phyloP scores from a whole-genome alignment of 2,329 filamentous ascomycete genomes.

The Fusarium marasasianum region DNA sequence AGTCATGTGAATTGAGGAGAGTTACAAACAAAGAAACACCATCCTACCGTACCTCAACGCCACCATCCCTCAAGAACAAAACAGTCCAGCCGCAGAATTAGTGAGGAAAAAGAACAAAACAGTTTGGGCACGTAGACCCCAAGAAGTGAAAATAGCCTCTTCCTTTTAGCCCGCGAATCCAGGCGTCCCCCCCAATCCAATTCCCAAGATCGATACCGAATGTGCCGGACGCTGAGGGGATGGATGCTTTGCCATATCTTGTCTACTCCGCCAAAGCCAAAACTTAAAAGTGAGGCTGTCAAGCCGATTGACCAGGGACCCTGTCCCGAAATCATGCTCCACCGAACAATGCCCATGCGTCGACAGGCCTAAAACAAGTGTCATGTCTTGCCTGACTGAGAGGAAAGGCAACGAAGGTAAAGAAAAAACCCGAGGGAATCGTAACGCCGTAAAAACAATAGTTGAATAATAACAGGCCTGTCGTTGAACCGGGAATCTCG shows the following conservation, averaged over 20 bases:
- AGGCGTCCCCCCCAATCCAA: constrained; percentile 22
- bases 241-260: constrained; percentile 40
- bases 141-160: constrained; percentile 10
- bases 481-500: constrained; percentile 37
- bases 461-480: constrained; percentile 19
- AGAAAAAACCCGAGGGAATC: constrained; percentile 20
- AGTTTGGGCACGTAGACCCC: constrained; percentile 13
- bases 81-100: constrained; percentile 11
- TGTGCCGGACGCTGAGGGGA: constrained; percentile 28
- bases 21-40: constrained; percentile 25
- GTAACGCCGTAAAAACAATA: constrained; percentile 29
- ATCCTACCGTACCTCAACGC: constrained; percentile 32
- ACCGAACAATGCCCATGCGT: constrained; percentile 32
- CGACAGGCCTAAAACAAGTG: constrained; percentile 22
- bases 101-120: constrained; percentile 11
- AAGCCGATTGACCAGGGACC: constrained; percentile 36
- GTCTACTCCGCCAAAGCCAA: constrained; percentile 41
- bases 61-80: constrained; percentile 17
- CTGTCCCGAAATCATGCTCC: constrained; percentile 39
- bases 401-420: neutral
- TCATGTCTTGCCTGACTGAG: constrained; percentile 15
- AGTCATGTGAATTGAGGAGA: constrained; percentile 37
- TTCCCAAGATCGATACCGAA: constrained; percentile 27
- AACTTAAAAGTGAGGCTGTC: constrained; percentile 41
- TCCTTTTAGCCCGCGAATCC: constrained; percentile 19